phyloP scores from a whole-genome alignment of 306 rosid species.

The Corylus americana region DNA sequence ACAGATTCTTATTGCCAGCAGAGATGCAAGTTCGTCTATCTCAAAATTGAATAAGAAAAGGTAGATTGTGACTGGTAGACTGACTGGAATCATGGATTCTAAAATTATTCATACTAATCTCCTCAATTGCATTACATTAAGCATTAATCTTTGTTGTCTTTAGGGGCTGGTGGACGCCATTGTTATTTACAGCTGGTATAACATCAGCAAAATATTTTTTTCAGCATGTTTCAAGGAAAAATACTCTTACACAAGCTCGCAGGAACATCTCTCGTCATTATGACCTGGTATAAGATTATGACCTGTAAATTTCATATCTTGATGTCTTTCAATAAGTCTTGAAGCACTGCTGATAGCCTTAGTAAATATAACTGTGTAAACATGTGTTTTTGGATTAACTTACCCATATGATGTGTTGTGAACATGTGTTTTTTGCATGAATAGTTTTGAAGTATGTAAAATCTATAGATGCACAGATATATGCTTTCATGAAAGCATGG shows the following conservation, averaged over 20 bases:
- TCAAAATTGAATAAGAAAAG: conserved; percentile 57
- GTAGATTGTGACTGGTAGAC: conserved; percentile 30
- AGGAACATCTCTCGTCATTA: conserved; percentile 90
- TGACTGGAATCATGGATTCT: neutral
- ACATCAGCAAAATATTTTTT: conserved; percentile 80
- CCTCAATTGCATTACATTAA: conserved; percentile 6
- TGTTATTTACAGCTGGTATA: conserved; percentile 68
- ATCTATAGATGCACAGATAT: too few species aligned
- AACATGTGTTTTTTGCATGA: too few species aligned
- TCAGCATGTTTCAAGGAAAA: conserved; percentile 76
- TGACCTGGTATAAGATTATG: conserved; percentile 62
- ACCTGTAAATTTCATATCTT: conserved; percentile 6
- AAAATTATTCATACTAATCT: neutral
- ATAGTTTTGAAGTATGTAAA: too few species aligned
- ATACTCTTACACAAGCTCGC: conserved; percentile 90
- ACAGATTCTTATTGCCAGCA: conserved; percentile 83
- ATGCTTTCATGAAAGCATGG: too few species aligned
- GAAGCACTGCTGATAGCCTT: neutral
- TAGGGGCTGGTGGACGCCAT: conserved; percentile 98
- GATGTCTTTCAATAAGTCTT: neutral
- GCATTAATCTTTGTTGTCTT: conserved; percentile 19
- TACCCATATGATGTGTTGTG: too few species aligned
- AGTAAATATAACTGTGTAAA: too few species aligned
- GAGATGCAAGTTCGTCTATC: conserved; percentile 62
- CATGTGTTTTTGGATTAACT: neutral